Base-by-base conservation (phyloP, 441 rosid species). In the Metrosideros polymorpha region DNA sequence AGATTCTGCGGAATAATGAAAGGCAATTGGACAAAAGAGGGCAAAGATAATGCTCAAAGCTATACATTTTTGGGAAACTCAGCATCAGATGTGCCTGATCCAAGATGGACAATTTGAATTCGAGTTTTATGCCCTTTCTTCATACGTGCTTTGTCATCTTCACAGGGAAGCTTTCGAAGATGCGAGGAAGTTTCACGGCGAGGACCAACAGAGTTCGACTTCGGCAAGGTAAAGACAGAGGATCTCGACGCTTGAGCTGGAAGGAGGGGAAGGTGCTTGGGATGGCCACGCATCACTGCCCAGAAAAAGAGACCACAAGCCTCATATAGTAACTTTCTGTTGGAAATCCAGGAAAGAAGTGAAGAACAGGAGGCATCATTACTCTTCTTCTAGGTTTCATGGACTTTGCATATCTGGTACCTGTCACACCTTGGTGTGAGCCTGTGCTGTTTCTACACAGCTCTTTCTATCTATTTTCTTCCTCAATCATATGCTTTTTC, bases 131-230 rank as follows among this genome's bases (percentile, higher is more conserved):
- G n/a, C n/a, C n/a, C n/a, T 63, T 18, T 32, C 79, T 71, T 39
- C 71, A 6, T 9, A 25, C 4, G 49, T 79, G 53, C 53, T 45
- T 83, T 56, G 14, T 47, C 51, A 53, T 86, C 35, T 52, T 87
- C 59, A 50, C 96, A 95, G 99, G 91, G 97, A 95, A 90, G 95
- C 99, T 1, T 96, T 94, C 52, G 96, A 94, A 52, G 97, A 97
- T 1, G 98, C 96, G 85, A 92, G 92, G 84, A 91, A 92, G 91
- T 94, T 95, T 61, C 95, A 92, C 52, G 90, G 93, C 39, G 89
- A 90, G 54, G 91, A 88, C 79, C 53, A 92, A 91, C 30, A 83
- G 57, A 90, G 92, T 77, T 85, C 90, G 9, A 12, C 12, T 25
- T n/a, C 0, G 27, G 54, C 2, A 59, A 42, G 61, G 87, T 35